Base-by-base conservation (phyloP, 148 eudicot genomes). In the Rhododendron williamsianum region DNA sequence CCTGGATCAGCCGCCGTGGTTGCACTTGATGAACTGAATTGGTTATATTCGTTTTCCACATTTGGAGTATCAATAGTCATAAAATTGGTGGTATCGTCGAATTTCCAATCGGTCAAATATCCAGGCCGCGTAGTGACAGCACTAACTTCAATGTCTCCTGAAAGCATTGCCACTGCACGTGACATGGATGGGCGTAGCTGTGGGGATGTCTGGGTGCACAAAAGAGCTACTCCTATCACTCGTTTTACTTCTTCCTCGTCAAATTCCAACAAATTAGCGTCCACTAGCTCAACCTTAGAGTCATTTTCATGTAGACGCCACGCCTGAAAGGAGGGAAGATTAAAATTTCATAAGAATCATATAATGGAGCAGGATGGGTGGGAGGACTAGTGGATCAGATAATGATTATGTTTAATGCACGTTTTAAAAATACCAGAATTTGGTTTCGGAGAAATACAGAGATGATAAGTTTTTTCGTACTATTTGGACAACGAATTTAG, bases 151-250 rank as follows among this genome's bases (percentile, higher is more conserved):
- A 87, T 82, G 33, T 94, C 95, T 74, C 99, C 99, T 9, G 89
- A 78, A 78, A 95, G 91, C 99, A 97, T 97, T 35, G 95, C 95
- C 85, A 94, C 87, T 43, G 88, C 98, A 13, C 99, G 96, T 4
- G 97, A 92, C 98, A 97, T 97, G 74, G 95, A 88, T 13, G 99
- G 99, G 38, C 98, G 93, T 30, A 91, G 88, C 21, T 78, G 69
- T 21, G 96, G 99, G 67, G 99, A 83, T 51, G 99, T 94, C 78
- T 97, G 99, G 46, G 93, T 97, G 96, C 99, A 96, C 81, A 94
- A 81, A 58, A 97, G 93, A 56, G 94, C 95, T 56, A 95, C 81
- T 9, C 87, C 84, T 7, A 95, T 93, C 43, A 95, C 86, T 86
- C 92, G 86, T 85, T 87, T 91, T 71, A 93, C 96, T 87, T 94